Percentiles rank a stretch among this genome's conserved stretches.
phyloP scores from a whole-genome alignment of 768 basidiomycete genomes.

The Pisolithus microcarpus region DNA sequence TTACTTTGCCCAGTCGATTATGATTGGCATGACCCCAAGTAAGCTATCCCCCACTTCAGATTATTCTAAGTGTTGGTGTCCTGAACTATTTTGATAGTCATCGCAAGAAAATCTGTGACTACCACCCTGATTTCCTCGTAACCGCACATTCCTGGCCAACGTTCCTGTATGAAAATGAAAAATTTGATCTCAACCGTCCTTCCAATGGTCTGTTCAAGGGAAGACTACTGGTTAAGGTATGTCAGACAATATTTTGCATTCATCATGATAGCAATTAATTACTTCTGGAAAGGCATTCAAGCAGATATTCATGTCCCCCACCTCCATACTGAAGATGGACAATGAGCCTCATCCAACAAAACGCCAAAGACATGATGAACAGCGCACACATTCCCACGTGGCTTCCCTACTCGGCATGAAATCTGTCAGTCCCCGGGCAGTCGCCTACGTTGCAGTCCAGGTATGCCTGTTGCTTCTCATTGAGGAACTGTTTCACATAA shows the following conservation, averaged over 20 bases:
- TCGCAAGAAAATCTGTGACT: slow-evolving; percentile 5
- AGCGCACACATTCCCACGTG: slow-evolving; percentile 5
- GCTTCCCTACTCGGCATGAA: slow-evolving; percentile 4
- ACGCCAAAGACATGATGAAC: neutral
- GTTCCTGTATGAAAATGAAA: slow-evolving; percentile 11
- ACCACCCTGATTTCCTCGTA: slow-evolving; percentile 10
- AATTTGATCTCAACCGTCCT: slow-evolving; percentile 6
- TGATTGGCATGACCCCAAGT: neutral
- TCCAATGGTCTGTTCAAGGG: slow-evolving; percentile 15
- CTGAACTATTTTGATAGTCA: neutral
- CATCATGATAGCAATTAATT: neutral
- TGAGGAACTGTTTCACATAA: too few species aligned
- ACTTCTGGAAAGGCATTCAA: slow-evolving; percentile 6
- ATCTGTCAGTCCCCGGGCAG: slow-evolving; percentile 12
- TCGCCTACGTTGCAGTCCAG: slow-evolving; percentile 21
- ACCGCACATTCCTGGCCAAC: slow-evolving; percentile 13
- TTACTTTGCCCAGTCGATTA: neutral
- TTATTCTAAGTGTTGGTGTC: too few species aligned
- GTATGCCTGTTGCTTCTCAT: slow-evolving; percentile 3
- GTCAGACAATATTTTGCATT: neutral
- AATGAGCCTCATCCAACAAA: neutral
- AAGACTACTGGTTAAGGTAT: slow-evolving; percentile 12
- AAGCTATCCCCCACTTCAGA: too few species aligned
- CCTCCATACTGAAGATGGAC: slow-evolving; percentile 1
- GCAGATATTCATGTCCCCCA: slow-evolving; percentile 15